Evolutionary conservation across 257 asterid genomes (phyloP), one percentile per base, ranked within the genome.

Genomic region (Thymus quinquecostatus): DNA sequence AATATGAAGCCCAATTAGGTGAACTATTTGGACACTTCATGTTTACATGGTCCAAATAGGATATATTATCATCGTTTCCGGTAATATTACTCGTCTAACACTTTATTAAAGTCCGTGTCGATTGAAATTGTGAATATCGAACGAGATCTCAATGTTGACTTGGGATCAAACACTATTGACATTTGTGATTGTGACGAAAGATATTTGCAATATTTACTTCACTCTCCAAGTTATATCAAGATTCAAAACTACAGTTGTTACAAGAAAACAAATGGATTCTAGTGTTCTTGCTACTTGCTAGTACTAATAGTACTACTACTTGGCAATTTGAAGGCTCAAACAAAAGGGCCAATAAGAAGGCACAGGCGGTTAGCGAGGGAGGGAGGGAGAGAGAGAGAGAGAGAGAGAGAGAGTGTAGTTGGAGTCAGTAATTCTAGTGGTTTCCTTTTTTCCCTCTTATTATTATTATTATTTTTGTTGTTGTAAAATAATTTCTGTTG

Each of bases 361-460:
- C 80, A 82, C 80, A 80, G 86, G 81, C 84, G 83, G 94, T 87
- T 83, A 78, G 66, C 73, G 83, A 75, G 40, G 40, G 40, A 34
- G 38, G 4, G 73, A 56, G 73, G 4, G 73, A 56, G 73, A 66
- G 66, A 75, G 83, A 75, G 40, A 6, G 40, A 34, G 38, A 34
- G 73, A 56, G 73, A 73, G 75, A 73, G 79, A 66, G 74, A 54
- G 78, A 73, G 82, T 61, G 86, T 82, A 82, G 79, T 77, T 69
- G 82, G 86, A 84, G 92, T 76, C 84, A 77, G 79, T 75, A 79
- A 74, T 75, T 84, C 76, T 64, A 77, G 85, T 80, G 73, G 72
- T 60, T 82, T 78, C 71, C 81, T 59, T n/a, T 51, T 69, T 66
- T 56, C 14, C 9, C 9, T 58, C 45, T 21, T 66, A 14, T 69